These are phyloP conservation scores for Podaxis rugospora DNA, from an alignment of 768 basidiomycete genomes.

Conservation along the genomic window DNA sequence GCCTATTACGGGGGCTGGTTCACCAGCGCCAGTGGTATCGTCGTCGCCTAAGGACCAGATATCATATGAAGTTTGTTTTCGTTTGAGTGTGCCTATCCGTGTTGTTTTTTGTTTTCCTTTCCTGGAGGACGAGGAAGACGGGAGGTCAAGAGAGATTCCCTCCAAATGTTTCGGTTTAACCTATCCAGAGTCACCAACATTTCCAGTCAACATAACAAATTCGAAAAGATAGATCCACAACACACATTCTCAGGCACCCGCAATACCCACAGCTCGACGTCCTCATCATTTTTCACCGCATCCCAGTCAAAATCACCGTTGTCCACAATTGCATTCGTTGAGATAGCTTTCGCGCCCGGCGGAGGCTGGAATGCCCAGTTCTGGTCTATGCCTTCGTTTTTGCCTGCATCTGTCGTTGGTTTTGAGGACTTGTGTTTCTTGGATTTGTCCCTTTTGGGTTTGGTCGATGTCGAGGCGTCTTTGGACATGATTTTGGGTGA, in stretches of 20 bases:
- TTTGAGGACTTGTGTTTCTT: slow-evolving; percentile 22
- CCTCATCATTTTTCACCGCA: slow-evolving; percentile 44
- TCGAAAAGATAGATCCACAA: slow-evolving; percentile 9
- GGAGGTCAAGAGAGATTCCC: slow-evolving; percentile 41
- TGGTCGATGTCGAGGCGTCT: slow-evolving; percentile 6
- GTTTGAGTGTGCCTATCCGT: slow-evolving; percentile 44
- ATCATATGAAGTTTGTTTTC: slow-evolving; percentile 55
- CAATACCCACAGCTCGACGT: slow-evolving; percentile 68
- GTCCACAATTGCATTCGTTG: slow-evolving; percentile 38
- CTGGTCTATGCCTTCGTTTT: slow-evolving; percentile 50
- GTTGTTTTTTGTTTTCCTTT: slow-evolving; percentile 21
- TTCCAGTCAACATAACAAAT: background rate
- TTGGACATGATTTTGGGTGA: background rate
- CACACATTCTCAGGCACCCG: slow-evolving; percentile 65
- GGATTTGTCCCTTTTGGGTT: slow-evolving; percentile 17
- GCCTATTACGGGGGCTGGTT: slow-evolving; percentile 23
- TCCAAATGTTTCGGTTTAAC: slow-evolving; percentile 64
- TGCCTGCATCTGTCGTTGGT: slow-evolving; percentile 25
- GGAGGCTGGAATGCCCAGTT: slow-evolving; percentile 64
- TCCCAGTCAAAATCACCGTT: slow-evolving; percentile 68
- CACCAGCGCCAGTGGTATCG: slow-evolving; percentile 16
- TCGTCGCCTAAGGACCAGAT: slow-evolving; percentile 59
- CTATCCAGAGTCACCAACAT: slow-evolving; percentile 27
- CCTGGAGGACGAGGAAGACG: slow-evolving; percentile 23
- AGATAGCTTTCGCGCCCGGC: slow-evolving; percentile 41